Evolutionary conservation across 2,329 filamentous ascomycete genomes (phyloP).

Genomic region (Tympanopsis confertula): DNA sequence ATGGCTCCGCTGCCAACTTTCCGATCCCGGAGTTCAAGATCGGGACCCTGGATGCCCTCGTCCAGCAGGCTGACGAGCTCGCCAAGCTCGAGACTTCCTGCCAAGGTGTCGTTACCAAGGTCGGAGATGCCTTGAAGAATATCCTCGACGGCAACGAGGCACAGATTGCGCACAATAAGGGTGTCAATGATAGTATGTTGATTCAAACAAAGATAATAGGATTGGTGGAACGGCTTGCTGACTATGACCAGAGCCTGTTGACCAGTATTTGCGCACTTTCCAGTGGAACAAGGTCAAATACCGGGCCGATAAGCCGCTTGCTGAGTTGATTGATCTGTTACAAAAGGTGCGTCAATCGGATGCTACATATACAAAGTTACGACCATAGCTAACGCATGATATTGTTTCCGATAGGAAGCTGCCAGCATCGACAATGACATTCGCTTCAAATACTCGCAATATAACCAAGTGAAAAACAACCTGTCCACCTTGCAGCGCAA

Average conservation of each 20-base stretch:
- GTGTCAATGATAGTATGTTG: slow-evolving; percentile 73
- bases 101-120: slow-evolving; percentile 74
- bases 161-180: slow-evolving; percentile 76
- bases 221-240: not conserved
- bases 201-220: slow-evolving; percentile 76
- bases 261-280: slow-evolving; percentile 81
- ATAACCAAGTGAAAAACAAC: slow-evolving; percentile 81
- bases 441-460: slow-evolving; percentile 86
- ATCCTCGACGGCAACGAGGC: slow-evolving; percentile 77
- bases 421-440: slow-evolving; percentile 90
- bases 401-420: too few species aligned
- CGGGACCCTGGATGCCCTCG: slow-evolving; percentile 84
- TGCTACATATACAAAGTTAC: not conserved
- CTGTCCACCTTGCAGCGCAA: slow-evolving; percentile 72
- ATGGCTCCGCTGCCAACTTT: slow-evolving; percentile 67
- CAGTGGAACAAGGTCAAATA: slow-evolving; percentile 98
- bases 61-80: slow-evolving; percentile 92
- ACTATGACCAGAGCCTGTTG: slow-evolving; percentile 65
- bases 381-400: not conserved
- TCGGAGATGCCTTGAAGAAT: slow-evolving; percentile 71
- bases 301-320: slow-evolving; percentile 78
- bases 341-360: slow-evolving; percentile 54
- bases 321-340: slow-evolving; percentile 74
- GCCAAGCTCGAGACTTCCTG: slow-evolving; percentile 75
- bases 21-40: slow-evolving; percentile 92